Evolutionary conservation across 1,284 basidiomycete species (phyloP).

Genomic region (Fistulina hepatica): DNA sequence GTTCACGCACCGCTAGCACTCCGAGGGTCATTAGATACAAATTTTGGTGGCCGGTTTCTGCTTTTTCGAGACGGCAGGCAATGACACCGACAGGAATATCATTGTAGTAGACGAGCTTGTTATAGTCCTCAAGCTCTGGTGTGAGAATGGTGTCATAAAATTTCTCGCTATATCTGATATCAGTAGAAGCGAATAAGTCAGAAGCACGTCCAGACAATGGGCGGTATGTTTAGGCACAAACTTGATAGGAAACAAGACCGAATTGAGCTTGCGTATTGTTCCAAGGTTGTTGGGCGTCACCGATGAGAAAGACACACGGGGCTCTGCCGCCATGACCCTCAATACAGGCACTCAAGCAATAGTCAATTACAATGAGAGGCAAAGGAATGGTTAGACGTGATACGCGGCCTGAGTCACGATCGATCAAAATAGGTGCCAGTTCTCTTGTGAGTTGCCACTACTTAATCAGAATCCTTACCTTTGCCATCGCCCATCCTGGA

Average conservation of each 20-base stretch:
- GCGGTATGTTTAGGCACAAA: not conserved
- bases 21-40: conserved; percentile 82
- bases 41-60: conserved; percentile 40
- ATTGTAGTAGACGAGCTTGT: conserved; percentile 80
- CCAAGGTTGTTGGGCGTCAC: conserved; percentile 72
- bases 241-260: conserved; percentile 69
- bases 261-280: conserved; percentile 70
- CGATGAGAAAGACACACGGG: conserved; percentile 57
- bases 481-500: too few relatives aligned
- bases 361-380: conserved; percentile 1
- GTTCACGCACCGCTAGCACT: conserved; percentile 56
- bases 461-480: too few relatives aligned
- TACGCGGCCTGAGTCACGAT: too few relatives aligned
- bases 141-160: conserved; percentile 66
- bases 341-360: conserved; percentile 24
- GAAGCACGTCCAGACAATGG: conserved; percentile 19
- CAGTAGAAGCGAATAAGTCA: conserved; percentile 53
- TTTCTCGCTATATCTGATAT: conserved; percentile 68
- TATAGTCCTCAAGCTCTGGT: conserved; percentile 67
- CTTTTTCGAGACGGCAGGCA: conserved; percentile 70
- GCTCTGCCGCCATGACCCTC: conserved; percentile 22
- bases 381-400: too few relatives aligned
- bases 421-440: too few relatives aligned
- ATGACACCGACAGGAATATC: conserved; percentile 74
- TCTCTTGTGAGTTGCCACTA: too few relatives aligned